Evolutionary conservation across 2,329 filamentous ascomycete genomes (phyloP).

Genomic region (Ophiostoma tasmaniense): DNA sequence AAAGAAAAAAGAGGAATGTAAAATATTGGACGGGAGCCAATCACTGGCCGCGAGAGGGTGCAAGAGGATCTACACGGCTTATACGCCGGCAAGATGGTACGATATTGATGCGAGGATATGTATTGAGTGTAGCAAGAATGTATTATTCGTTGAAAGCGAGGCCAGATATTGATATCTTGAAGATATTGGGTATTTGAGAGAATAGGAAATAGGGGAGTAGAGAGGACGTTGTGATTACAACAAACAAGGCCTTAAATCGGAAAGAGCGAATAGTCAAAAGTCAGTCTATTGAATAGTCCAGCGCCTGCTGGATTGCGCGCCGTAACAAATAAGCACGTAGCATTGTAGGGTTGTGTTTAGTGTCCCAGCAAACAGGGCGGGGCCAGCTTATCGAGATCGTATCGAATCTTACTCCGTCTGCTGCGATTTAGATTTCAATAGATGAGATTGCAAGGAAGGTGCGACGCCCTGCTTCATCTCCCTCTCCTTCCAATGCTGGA

Average conservation of each 20-base stretch:
- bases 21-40: background rate
- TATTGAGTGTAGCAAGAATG: background rate
- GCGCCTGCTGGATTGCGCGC: background rate
- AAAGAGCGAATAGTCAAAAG: background rate
- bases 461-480: background rate
- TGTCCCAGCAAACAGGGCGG: background rate
- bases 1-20: background rate
- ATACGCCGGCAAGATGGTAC: background rate
- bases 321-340: background rate
- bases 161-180: background rate
- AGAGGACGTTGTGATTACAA: background rate
- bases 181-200: background rate
- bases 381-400: conserved; percentile 6
- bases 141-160: background rate
- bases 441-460: background rate
- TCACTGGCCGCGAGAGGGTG: background rate
- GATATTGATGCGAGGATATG: background rate
- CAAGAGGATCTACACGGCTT: background rate
- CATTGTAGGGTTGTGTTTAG: background rate
- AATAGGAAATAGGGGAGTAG: background rate
- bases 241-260: background rate
- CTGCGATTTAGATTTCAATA: background rate
- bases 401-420: background rate
- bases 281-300: background rate
- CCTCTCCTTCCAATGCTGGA: background rate